A percentile compares a stretch with the other conserved stretches of the same genome.
These are phyloP conservation scores for Nemania sp. DNA, from an alignment of 2,329 filamentous ascomycete species.

Conservation along the genomic window DNA sequence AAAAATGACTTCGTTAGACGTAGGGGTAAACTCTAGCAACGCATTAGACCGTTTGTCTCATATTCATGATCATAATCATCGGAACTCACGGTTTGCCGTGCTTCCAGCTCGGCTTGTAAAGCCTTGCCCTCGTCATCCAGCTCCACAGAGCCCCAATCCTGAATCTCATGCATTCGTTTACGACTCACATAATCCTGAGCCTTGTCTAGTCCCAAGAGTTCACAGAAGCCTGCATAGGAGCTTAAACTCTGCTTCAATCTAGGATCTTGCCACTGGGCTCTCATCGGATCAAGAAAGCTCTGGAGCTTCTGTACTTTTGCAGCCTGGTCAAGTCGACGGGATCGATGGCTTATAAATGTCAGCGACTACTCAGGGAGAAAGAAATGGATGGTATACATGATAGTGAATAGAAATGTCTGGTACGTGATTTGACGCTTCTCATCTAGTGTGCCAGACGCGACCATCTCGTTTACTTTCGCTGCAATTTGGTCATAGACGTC, in stretches of 20 bases:
- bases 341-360: slow-evolving; percentile 68
- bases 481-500: slow-evolving; percentile 88
- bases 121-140: slow-evolving; percentile 80
- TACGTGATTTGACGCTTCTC: slow-evolving; percentile 85
- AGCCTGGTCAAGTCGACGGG: slow-evolving; percentile 72
- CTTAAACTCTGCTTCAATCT: slow-evolving; percentile 70
- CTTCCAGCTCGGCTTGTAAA: slow-evolving; percentile 78
- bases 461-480: slow-evolving; percentile 78
- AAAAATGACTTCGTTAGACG: slow-evolving; percentile 89
- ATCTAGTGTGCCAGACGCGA: slow-evolving; percentile 72
- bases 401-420: slow-evolving; percentile 89
- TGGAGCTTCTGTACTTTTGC: slow-evolving; percentile 73
- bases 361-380: neutral
- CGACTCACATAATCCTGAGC: slow-evolving; percentile 78
- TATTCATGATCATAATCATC: neutral
- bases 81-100: slow-evolving; percentile 66
- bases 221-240: slow-evolving; percentile 78
- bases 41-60: neutral
- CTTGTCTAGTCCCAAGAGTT: slow-evolving; percentile 76
- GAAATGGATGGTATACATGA: slow-evolving; percentile 62
- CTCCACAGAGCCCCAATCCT: slow-evolving; percentile 79
- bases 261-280: slow-evolving; percentile 76
- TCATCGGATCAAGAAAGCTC: slow-evolving; percentile 81
- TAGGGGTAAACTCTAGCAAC: slow-evolving; percentile 68
- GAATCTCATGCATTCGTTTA: slow-evolving; percentile 72